A percentile compares a stretch with the other conserved stretches of the same genome.
Evolutionary conservation across 352 stramenopile species (phyloP).

Genomic region (Phytophthora cactorum): DNA sequence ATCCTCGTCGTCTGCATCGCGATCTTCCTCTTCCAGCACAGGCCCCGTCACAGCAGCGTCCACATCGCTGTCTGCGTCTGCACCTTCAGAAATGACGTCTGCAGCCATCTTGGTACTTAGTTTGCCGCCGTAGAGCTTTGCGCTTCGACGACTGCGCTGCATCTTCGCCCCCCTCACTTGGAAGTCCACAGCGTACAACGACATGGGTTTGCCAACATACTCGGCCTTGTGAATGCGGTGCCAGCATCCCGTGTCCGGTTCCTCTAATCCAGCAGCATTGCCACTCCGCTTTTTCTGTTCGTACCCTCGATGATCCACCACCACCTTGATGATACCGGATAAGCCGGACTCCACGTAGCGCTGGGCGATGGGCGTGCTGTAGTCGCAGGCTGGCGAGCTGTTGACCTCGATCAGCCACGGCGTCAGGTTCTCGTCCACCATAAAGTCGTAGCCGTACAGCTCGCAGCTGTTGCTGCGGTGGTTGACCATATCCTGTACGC

Average conservation of each 20-base stretch:
- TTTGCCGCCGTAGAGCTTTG: constrained; percentile 4
- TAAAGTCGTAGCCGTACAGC: constrained; percentile 95
- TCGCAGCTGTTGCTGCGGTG: constrained; percentile 92
- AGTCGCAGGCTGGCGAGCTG: constrained; percentile 93
- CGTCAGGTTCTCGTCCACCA: constrained; percentile 87
- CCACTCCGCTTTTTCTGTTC: constrained; percentile 53
- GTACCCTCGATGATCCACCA: constrained; percentile 85
- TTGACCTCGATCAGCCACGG: constrained; percentile 95
- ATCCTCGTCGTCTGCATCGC: not conserved
- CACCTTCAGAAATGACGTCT: not conserved
- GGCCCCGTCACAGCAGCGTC: constrained; percentile 9
- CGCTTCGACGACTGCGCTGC: constrained; percentile 30
- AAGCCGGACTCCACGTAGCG: constrained; percentile 88
- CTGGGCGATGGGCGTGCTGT: constrained; percentile 92
- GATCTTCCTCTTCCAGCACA: constrained; percentile 2
- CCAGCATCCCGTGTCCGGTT: constrained; percentile 73
- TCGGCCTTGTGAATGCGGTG: constrained; percentile 66
- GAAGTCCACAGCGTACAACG: constrained; percentile 74
- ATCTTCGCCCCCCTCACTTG: constrained; percentile 68
- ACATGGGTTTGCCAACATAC: constrained; percentile 67
- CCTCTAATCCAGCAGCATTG: constrained; percentile 22
- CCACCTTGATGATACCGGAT: constrained; percentile 88
- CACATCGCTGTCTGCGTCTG: not conserved
- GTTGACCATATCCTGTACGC: constrained; percentile 88
- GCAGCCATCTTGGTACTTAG: constrained; percentile 1